phyloP scores from a whole-genome alignment of 73 alveolate species.

The Breviolum minutum region DNA sequence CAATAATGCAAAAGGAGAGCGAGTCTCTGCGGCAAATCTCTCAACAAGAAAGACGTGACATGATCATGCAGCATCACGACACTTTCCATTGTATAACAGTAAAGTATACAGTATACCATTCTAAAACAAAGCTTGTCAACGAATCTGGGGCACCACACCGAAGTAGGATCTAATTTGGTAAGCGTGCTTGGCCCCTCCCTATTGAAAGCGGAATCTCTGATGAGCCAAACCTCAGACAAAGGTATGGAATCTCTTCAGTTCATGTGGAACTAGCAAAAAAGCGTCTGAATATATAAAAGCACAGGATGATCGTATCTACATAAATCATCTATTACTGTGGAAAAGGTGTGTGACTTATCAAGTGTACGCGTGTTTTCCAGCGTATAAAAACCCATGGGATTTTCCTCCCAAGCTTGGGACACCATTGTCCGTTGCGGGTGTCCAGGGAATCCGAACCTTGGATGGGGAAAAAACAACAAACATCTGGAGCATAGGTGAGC shows the following conservation, averaged over 20 bases:
- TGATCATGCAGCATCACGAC: neutral
- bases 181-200: slow-evolving; percentile 42
- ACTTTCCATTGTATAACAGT: neutral
- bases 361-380: neutral
- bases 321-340: neutral
- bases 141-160: neutral
- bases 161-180: slow-evolving; percentile 17
- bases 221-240: slow-evolving; percentile 34
- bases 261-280: no score
- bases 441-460: slow-evolving; percentile 63
- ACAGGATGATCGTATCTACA: neutral
- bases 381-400: neutral
- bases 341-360: neutral
- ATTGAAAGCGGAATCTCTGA: slow-evolving; percentile 84
- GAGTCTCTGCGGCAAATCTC: no score
- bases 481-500: no score
- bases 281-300: neutral
- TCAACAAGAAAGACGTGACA: no score
- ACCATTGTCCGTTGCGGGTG: slow-evolving; percentile 24
- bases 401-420: neutral
- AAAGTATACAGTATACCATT: no score
- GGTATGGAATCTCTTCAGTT: neutral
- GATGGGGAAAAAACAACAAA: neutral
- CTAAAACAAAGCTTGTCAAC: no score
- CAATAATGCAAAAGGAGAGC: no score